Base-by-base conservation (phyloP, 441 rosid species). In the Gossypium armourianum region DNA sequence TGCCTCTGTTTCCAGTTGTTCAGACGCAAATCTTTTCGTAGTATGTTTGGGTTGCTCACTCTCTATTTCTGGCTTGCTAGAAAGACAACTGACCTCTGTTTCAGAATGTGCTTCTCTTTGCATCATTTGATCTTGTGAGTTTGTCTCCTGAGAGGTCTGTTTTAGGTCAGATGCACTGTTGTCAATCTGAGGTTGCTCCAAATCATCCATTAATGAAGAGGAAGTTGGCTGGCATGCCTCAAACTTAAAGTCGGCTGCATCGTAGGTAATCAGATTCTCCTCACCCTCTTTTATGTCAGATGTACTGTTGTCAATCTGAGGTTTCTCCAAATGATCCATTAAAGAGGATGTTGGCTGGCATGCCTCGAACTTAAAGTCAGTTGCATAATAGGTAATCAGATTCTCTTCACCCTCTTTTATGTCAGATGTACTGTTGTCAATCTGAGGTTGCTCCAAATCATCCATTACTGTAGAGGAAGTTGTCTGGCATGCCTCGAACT, bases 21-120 rank as follows among this genome's bases (percentile, higher is more conserved):
- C 90, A 60, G 88, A 76, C 54, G 88, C 83, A 71, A 66, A 19
- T 75, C 84, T 85, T 79, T 90, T 90, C 80, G 76, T 76, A 69
- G 93, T 85, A 43, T 52, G 84, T 57, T 83, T 86, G 61, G 84
- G 80, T 60, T 74, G 84, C 63, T 87, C 92, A 54, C 71, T 73
- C 78, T 77, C 88, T 40, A 24, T 66, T 81, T 85, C 90, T 58
- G 74, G 76, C 60, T 77, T 70, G 49, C 23, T 55, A 29, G 83
- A 74, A 71, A 74, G 62, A 73, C 78, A 70, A 68, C 72, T 68
- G 12, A 50, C 12, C 67, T 71, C 87, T 24, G 47, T 77, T 72
- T 74, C 75, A 79, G 81, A 61, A 81, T 50, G 61, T 59, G 72
- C 77, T 59, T 64, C 79, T 50, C 79, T 66, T 32, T 74, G 56